A percentile compares a stretch with the other conserved stretches of the same genome.
phyloP scores from a whole-genome alignment of 495 filamentous ascomycete genomes.

The Hypoxylon lenormandii region DNA sequence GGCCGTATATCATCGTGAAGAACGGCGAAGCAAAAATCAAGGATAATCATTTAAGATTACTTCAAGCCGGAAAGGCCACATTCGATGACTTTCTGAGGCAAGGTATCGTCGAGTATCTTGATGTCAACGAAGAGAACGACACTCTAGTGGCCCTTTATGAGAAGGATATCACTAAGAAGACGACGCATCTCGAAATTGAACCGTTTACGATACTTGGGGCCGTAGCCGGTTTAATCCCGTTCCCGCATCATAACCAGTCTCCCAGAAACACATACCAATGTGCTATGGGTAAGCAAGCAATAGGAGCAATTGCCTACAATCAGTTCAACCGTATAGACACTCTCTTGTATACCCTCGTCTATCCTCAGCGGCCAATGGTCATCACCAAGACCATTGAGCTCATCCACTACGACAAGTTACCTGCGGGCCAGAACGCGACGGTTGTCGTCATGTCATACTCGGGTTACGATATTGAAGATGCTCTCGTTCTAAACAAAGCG shows the following conservation, averaged over 20 bases:
- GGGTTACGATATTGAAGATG: slow-evolving; percentile 99
- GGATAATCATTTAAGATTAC: slow-evolving; percentile 75
- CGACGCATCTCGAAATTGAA: slow-evolving; percentile 96
- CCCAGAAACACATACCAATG: slow-evolving; percentile 99
- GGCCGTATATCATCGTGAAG: slow-evolving; percentile 93
- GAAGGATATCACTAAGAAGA: slow-evolving; percentile 77
- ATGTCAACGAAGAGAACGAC: slow-evolving; percentile 98
- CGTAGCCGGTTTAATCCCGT: slow-evolving; percentile 95
- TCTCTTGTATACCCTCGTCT: slow-evolving; percentile 93
- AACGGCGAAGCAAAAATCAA: slow-evolving; percentile 82
- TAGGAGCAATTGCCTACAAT: slow-evolving; percentile 96
- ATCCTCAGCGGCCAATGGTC: slow-evolving; percentile 97
- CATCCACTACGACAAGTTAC: slow-evolving; percentile 96
- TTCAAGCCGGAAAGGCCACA: slow-evolving; percentile 81
- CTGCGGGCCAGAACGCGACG: slow-evolving; percentile 94
- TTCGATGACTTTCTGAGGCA: slow-evolving; percentile 93
- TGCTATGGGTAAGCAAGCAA: slow-evolving; percentile 99
- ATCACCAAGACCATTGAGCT: slow-evolving; percentile 96
- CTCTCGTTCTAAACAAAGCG: slow-evolving; percentile 94
- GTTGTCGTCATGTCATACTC: slow-evolving; percentile 99
- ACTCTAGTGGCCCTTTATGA: slow-evolving; percentile 91
- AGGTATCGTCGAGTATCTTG: slow-evolving; percentile 93
- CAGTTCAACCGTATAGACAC: slow-evolving; percentile 97
- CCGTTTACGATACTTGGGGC: slow-evolving; percentile 98
- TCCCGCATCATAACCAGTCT: slow-evolving; percentile 99